Evolutionary conservation across 192 early-diverging fungal genomes (phyloP).

Genomic region (Backusella tuberculispora): DNA sequence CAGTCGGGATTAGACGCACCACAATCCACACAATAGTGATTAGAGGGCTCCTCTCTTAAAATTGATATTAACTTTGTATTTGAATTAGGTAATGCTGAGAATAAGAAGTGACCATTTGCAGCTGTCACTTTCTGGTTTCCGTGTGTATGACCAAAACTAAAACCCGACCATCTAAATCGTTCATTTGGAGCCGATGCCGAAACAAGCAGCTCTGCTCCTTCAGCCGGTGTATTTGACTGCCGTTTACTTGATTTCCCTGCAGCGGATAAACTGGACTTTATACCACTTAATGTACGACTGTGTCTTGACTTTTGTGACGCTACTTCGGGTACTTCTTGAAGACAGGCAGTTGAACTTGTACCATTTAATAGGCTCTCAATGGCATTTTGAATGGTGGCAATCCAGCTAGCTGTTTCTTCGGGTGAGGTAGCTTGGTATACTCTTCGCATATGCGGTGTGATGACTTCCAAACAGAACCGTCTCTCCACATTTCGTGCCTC

Average conservation of each 20-base stretch:
- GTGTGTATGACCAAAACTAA: constrained; percentile 20
- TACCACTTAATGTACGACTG: constrained; percentile 20
- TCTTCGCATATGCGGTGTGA: constrained; percentile 61
- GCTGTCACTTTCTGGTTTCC: not conserved
- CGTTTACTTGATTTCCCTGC: constrained; percentile 2
- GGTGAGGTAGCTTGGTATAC: constrained; percentile 72
- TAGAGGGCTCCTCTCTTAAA: constrained; percentile 43
- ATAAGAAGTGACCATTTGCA: constrained; percentile 1
- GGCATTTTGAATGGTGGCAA: constrained; percentile 68
- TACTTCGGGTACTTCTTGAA: not conserved
- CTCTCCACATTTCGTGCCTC: constrained; percentile 67
- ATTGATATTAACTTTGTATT: constrained; percentile 21
- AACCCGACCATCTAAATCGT: constrained; percentile 24
- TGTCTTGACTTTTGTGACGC: not conserved
- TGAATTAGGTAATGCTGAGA: constrained; percentile 13
- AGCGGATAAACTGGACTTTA: not conserved
- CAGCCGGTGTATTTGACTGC: constrained; percentile 17
- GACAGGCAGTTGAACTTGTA: constrained; percentile 13
- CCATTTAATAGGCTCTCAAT: constrained; percentile 69
- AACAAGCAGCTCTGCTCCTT: constrained; percentile 4
- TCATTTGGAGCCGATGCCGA: constrained; percentile 18
- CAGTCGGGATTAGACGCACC: constrained; percentile 67
- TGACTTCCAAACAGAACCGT: constrained; percentile 75
- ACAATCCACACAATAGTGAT: constrained; percentile 73
- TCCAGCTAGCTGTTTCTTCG: constrained; percentile 69